phyloP scores from a whole-genome alignment of 345 rosid species.

The Linum tenue region DNA sequence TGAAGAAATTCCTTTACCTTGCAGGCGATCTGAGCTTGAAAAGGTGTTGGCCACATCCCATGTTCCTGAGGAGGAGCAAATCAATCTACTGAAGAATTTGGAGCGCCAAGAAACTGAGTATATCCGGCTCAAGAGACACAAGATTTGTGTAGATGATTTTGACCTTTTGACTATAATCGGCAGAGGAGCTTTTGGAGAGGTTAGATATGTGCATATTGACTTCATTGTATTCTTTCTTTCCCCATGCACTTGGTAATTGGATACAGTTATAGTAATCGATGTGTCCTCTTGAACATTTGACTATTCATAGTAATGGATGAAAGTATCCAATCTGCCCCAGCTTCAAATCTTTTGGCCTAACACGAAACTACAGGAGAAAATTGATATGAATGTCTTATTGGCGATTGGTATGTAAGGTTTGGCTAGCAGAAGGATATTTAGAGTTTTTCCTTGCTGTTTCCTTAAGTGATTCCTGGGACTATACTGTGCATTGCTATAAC shows the following conservation, averaged over 20 bases:
- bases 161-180: constrained; percentile 73
- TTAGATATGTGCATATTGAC: constrained; percentile 22
- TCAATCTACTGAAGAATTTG: constrained; percentile 59
- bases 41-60: constrained; percentile 61
- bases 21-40: constrained; percentile 61
- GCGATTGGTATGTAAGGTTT: too few relatives aligned
- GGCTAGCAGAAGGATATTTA: too few relatives aligned
- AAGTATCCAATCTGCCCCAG: too few relatives aligned
- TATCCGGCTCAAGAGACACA: constrained; percentile 74
- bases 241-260: background rate
- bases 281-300: too few relatives aligned
- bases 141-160: constrained; percentile 79
- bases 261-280: too few relatives aligned
- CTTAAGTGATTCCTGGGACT: too few relatives aligned
- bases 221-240: background rate
- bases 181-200: constrained; percentile 97
- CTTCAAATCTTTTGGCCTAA: too few relatives aligned
- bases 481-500: too few relatives aligned
- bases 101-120: constrained; percentile 81
- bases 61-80: constrained; percentile 66
- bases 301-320: too few relatives aligned
- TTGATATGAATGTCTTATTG: too few relatives aligned
- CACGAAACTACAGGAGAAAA: too few relatives aligned
- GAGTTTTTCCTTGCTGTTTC: too few relatives aligned
- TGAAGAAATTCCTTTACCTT: background rate